Percentiles rank a stretch among this genome's conserved stretches.
phyloP scores from a whole-genome alignment of 2,329 filamentous ascomycete species.

The Trichoderma oligosporum region DNA sequence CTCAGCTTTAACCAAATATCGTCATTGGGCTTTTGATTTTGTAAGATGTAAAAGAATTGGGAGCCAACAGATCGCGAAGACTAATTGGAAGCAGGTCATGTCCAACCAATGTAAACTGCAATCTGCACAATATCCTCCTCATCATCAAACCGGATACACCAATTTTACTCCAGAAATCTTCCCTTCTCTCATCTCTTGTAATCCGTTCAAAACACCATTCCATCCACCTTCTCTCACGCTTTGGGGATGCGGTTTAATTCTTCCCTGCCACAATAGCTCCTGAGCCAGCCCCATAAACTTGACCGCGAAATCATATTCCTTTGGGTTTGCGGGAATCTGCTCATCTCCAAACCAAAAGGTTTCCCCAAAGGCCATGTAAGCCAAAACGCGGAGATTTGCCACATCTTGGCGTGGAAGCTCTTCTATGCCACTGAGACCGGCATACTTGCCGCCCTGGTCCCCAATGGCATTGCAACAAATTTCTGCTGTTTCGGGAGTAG shows the following conservation, averaged over 20 bases:
- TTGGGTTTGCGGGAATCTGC: conserved; percentile 24
- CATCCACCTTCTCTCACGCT: conserved; percentile 27
- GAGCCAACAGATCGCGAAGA: too few species aligned
- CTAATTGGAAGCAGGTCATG: too few species aligned
- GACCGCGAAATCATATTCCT: conserved; percentile 36
- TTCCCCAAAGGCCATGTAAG: conserved; percentile 41
- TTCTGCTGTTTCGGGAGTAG: conserved; percentile 19
- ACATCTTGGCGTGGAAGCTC: conserved; percentile 34
- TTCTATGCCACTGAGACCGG: conserved; percentile 37
- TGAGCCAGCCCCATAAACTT: conserved; percentile 36
- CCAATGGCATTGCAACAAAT: conserved; percentile 33
- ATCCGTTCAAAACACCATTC: conserved; percentile 30
- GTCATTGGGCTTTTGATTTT: too few species aligned
- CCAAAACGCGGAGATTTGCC: conserved; percentile 35
- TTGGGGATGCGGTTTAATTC: conserved; percentile 36
- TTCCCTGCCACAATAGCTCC: conserved; percentile 35
- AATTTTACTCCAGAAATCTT: conserved; percentile 43
- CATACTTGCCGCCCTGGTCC: conserved; percentile 36
- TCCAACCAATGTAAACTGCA: too few species aligned
- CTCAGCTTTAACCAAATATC: too few species aligned
- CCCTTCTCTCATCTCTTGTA: conserved; percentile 32
- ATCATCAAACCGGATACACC: conserved; percentile 33
- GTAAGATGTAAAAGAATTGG: too few species aligned
- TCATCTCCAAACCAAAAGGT: conserved; percentile 28
- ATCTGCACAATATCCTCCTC: too few species aligned